Base-by-base conservation (phyloP, 208 protist species). In the Sergeia podlipaevii region DNA sequence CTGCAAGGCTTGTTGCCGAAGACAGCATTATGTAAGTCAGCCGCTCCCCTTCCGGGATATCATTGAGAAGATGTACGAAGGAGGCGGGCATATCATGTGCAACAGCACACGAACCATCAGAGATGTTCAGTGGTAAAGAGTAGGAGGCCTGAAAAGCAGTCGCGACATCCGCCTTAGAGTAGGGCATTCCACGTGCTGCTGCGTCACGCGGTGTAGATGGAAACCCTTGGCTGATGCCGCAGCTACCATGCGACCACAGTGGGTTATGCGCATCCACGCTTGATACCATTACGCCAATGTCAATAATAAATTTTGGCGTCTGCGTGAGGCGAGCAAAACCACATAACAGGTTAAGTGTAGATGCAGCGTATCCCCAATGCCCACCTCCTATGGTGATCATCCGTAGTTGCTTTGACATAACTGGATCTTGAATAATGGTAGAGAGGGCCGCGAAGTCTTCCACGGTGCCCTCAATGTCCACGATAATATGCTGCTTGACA, bases 381-480 rank as follows among this genome's bases (percentile, higher is more conserved):
- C 57, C 10, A 4, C 65, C 65, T 20, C 30, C 57, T 2, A 79
- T 51, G 10, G 72, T 64, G 15, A 79, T 34, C n/a, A 79, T 45
- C 10, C 42, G 28, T n/a, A 79, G 38, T 11, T 37, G 48, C 3
- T 10, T 44, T 20, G 49, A 51, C 18, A 52, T 24, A 15, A 23
- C 33, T 11, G 38, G 24, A 36, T 45, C 46, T 21, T 57, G 58
- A 11, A 32, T 13, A 23, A 77, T 65, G 2, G 65, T 77, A 11
- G 58, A 45, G 32, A 79, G 53, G n/a, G 66, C 43, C 17, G 65
- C 72, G 44, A 70, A 74, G 42, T 73, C 55, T 21, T 79, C 72
- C 1, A 79, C 59, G 5, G 39, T 55, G 6, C 72, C 72, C 32
- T 79, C 72, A 18, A 64, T 44, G 32, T 79, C 72, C 29, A 70